Evolutionary conservation across 495 filamentous ascomycete genomes (phyloP), one percentile per base, ranked within the genome.

Genomic region (Penicillium subrubescens): DNA sequence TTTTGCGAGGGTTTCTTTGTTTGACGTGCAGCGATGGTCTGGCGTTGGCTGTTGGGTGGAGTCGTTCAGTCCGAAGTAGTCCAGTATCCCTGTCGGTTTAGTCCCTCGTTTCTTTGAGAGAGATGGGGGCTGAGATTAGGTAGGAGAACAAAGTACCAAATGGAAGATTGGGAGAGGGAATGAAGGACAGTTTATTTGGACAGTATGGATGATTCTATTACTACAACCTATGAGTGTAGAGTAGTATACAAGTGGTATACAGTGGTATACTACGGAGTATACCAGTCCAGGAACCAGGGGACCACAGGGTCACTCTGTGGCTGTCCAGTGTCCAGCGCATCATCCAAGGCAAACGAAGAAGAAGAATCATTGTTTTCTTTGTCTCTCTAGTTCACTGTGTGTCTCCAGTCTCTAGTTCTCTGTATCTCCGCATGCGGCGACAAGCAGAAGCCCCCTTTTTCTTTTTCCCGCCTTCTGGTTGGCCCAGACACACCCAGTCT

Each of bases 341-440:
- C 31, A 39, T 52, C 44, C 31, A 39, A 51, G 29, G 29, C 29
- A 39, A 52, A 51, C 44, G 43, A 23, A 25, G 10, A 33, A 37
- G 33, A 52, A 46, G 65, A 59, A 71, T 71, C 67, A 75, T 75
- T 75, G 73, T 73, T 73, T 68, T 73, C 75, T 77, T 79, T 77
- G 76, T 76, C 68, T 54, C 39, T 27, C 25, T 27, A 27, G 25
- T 27, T 27, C 25, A 2, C 25, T 27, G 25, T 27, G n/a, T n/a
- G n/a, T n/a, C n/a, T n/a, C n/a, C n/a, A n/a, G n/a, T n/a, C 39
- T 27, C 25, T 27, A 27, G 25, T 27, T 27, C 25, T 27, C 25
- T 27, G 25, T 27, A 11, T 37, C 31, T 71, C 77, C 75, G 78
- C 68, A 76, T 76, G 77, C 78, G 78, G 76, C 72, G 72, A 75